Evolutionary conservation across 768 basidiomycete species (phyloP).

Genomic region (Boletus sensibilis): DNA sequence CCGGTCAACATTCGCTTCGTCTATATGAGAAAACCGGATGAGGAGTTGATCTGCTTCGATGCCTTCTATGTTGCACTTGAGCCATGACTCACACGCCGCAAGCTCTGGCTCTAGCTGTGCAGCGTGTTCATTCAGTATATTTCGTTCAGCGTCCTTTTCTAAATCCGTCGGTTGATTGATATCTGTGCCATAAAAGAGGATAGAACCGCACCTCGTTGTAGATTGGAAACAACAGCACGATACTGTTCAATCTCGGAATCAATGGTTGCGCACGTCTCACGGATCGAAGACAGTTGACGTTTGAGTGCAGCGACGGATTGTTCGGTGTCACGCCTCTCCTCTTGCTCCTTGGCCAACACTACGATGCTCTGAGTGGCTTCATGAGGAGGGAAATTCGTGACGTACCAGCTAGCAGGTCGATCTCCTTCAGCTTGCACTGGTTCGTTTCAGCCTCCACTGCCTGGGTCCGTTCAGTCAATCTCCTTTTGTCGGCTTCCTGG

Average conservation of each 20-base stretch:
- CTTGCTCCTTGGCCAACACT: constrained; percentile 70
- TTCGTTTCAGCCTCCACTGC: constrained; percentile 68
- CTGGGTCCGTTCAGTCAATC: constrained; percentile 57
- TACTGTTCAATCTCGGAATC: constrained; percentile 76
- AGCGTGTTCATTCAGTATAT: constrained; percentile 53
- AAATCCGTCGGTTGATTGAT: neutral
- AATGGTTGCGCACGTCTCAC: constrained; percentile 56
- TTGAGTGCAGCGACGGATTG: constrained; percentile 56
- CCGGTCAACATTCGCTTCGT: constrained; percentile 51
- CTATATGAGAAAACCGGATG: constrained; percentile 68
- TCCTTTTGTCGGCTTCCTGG: constrained; percentile 63
- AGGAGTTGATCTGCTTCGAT: constrained; percentile 71
- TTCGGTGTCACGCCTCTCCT: constrained; percentile 71
- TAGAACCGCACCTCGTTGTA: constrained; percentile 56
- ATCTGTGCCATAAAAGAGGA: neutral
- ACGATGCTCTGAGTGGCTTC: neutral
- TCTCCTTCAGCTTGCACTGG: constrained; percentile 74
- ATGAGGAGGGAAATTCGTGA: constrained; percentile 5
- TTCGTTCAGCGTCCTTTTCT: constrained; percentile 71
- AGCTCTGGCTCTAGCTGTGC: constrained; percentile 55
- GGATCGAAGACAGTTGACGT: constrained; percentile 62
- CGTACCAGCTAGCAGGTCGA: constrained; percentile 76
- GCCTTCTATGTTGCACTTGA: constrained; percentile 75
- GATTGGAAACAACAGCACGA: constrained; percentile 56
- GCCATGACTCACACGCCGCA: constrained; percentile 49